A percentile compares a stretch with the other conserved stretches of the same genome.
phyloP scores from a whole-genome alignment of 306 rosid species.

The Trichosanthes truncata region DNA sequence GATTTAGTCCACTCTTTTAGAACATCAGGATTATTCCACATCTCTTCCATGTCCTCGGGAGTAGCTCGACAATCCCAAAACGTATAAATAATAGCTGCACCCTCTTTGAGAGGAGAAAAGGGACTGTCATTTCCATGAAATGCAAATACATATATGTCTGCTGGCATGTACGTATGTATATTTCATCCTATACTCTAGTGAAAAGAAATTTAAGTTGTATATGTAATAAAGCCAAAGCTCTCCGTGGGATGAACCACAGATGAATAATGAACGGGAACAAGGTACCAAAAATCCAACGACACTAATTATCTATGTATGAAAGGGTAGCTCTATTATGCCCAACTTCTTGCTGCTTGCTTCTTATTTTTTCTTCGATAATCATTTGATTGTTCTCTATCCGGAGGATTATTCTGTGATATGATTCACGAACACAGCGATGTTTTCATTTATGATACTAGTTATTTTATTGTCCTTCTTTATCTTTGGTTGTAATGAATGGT shows the following conservation, averaged over 20 bases:
- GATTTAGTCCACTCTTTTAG: slow-evolving; percentile 54
- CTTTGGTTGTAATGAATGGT: neutral
- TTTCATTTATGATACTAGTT: neutral
- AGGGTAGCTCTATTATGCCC: neutral
- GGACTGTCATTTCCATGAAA: neutral
- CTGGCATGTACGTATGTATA: neutral
- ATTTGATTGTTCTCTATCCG: neutral
- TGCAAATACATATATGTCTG: neutral
- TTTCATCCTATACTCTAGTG: neutral
- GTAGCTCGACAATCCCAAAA: slow-evolving; percentile 61
- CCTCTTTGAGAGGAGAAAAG: slow-evolving; percentile 1
- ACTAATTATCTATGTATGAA: neutral
- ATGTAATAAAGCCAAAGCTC: neutral
- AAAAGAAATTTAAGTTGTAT: neutral
- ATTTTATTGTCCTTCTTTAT: neutral
- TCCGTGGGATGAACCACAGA: neutral
- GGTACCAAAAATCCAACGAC: neutral
- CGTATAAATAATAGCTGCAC: slow-evolving; percentile 19
- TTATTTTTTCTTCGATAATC: neutral
- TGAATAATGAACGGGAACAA: neutral
- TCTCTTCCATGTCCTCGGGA: slow-evolving; percentile 69
- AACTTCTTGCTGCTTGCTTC: neutral
- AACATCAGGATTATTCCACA: slow-evolving; percentile 77
- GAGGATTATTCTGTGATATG: neutral
- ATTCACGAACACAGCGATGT: neutral